A percentile compares a stretch with the other conserved stretches of the same genome.
These are phyloP conservation scores for Volutella citrinella DNA, from an alignment of 2,329 filamentous ascomycete species.

Conservation along the genomic window DNA sequence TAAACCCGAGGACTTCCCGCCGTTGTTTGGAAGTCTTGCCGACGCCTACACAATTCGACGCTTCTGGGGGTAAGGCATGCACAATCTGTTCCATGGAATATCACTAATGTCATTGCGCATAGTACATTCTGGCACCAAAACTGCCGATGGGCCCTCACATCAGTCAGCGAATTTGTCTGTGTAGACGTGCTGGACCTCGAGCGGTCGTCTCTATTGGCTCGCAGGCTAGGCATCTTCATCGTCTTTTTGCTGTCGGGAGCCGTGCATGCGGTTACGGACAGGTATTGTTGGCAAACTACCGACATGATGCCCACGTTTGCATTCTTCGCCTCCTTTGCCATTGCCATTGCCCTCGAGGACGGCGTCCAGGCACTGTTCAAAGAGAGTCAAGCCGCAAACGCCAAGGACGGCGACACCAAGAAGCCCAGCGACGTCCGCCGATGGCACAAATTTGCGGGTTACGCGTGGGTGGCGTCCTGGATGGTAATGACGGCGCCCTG, in stretches of 20 bases:
- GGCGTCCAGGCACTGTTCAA: conserved; percentile 5
- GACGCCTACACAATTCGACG: conserved; percentile 13
- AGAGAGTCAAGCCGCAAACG: neutral
- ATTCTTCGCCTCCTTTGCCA: conserved; percentile 7
- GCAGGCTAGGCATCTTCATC: conserved; percentile 9
- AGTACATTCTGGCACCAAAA: conserved; percentile 15
- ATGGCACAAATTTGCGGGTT: conserved; percentile 15
- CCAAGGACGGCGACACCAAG: neutral
- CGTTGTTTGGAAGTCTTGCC: conserved; percentile 11
- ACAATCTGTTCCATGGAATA: too few species aligned
- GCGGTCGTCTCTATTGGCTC: conserved; percentile 4
- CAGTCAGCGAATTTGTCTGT: conserved; percentile 13
- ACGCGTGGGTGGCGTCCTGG: conserved; percentile 12
- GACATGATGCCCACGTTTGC: conserved; percentile 2
- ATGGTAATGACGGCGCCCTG: conserved; percentile 9
- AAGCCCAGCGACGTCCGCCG: too few species aligned
- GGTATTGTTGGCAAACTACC: conserved; percentile 3
- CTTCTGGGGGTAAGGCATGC: conserved; percentile 14
- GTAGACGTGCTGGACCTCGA: conserved; percentile 7
- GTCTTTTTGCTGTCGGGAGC: conserved; percentile 10
- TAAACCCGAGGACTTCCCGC: conserved; percentile 9
- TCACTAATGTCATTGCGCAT: too few species aligned
- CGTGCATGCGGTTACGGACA: conserved; percentile 7
- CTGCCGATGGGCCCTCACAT: conserved; percentile 10
- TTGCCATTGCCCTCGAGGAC: conserved; percentile 8